These are phyloP conservation scores for Retiboletus fuscus DNA, from an alignment of 1,284 basidiomycete species.

Conservation along the genomic window DNA sequence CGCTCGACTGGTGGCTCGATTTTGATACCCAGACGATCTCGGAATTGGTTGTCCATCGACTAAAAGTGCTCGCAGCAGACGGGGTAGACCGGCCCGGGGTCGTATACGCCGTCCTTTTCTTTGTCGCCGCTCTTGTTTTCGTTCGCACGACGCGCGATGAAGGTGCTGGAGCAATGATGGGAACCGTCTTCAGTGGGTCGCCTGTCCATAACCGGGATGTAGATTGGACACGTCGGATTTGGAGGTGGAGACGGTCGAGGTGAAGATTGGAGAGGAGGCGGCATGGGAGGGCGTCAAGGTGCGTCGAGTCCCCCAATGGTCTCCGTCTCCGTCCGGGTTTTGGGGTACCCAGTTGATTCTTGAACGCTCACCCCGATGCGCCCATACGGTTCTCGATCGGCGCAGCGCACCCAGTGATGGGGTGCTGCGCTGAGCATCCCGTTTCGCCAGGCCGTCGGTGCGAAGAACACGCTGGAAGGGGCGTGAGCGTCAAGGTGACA, in stretches of 20 bases:
- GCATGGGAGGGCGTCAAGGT: constrained; percentile 30
- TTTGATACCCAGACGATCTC: constrained; percentile 75
- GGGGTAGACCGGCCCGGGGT: constrained; percentile 73
- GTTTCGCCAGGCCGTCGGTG: constrained; percentile 55
- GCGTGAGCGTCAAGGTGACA: constrained; percentile 68
- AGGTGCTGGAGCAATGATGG: no score
- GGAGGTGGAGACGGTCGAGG: constrained; percentile 68
- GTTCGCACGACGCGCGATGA: no score
- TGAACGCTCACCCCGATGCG: neutral
- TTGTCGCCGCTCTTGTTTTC: neutral
- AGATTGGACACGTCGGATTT: constrained; percentile 88
- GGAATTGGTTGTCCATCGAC: constrained; percentile 79
- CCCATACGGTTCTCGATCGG: constrained; percentile 62
- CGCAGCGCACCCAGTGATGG: constrained; percentile 74
- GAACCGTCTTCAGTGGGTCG: no score
- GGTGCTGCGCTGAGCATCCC: constrained; percentile 71
- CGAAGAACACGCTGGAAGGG: constrained; percentile 51
- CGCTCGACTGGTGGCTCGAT: constrained; percentile 88
- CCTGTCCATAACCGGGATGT: neutral
- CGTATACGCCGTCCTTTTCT: constrained; percentile 57
- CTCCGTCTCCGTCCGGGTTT: neutral
- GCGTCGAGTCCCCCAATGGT: neutral
- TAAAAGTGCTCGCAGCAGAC: constrained; percentile 66
- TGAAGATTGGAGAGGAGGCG: constrained; percentile 57
- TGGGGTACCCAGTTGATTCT: neutral